Conservation (phyloP, 2,329 filamentous ascomycete genomes). For the Drechslerella stenobrocha region DNA sequence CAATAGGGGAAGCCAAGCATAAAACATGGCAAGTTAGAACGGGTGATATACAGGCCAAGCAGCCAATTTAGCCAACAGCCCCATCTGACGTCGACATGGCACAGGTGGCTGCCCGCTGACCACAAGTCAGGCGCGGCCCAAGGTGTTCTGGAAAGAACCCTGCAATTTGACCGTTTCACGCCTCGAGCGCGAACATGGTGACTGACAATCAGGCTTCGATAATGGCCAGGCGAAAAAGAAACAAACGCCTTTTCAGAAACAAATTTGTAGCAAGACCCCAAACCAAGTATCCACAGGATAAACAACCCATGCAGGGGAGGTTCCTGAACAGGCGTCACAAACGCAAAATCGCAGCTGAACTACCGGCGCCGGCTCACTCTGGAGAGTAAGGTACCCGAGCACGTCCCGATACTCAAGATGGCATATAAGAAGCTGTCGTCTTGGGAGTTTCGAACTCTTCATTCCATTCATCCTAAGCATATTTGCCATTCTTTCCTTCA, state of each 20-base stretch:
- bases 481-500: slow-evolving; percentile 36
- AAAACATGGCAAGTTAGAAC: slow-evolving; percentile 30
- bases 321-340: slow-evolving; percentile 8
- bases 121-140: slow-evolving; percentile 1
- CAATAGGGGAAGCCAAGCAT: slow-evolving; percentile 7
- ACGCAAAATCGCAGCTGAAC: slow-evolving; percentile 15
- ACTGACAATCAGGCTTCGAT: slow-evolving; percentile 2
- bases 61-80: slow-evolving; percentile 13
- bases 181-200: not conserved
- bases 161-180: slow-evolving; percentile 43
- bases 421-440: slow-evolving; percentile 43
- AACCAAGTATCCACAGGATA: slow-evolving; percentile 41
- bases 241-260: slow-evolving; percentile 22
- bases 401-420: slow-evolving; percentile 17
- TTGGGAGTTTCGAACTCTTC: slow-evolving; percentile 32
- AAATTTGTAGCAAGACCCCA: slow-evolving; percentile 37
- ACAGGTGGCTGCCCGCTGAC: slow-evolving; percentile 17
- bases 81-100: slow-evolving; percentile 19
- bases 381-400: slow-evolving; percentile 31
- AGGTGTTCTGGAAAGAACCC: slow-evolving; percentile 21
- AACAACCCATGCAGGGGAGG: slow-evolving; percentile 33
- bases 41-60: slow-evolving; percentile 10
- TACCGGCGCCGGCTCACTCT: slow-evolving; percentile 3
- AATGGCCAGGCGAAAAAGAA: slow-evolving; percentile 6
- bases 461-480: slow-evolving; percentile 13